phyloP scores from a whole-genome alignment of 139 green algal species.

The Tetraselmis chui region DNA sequence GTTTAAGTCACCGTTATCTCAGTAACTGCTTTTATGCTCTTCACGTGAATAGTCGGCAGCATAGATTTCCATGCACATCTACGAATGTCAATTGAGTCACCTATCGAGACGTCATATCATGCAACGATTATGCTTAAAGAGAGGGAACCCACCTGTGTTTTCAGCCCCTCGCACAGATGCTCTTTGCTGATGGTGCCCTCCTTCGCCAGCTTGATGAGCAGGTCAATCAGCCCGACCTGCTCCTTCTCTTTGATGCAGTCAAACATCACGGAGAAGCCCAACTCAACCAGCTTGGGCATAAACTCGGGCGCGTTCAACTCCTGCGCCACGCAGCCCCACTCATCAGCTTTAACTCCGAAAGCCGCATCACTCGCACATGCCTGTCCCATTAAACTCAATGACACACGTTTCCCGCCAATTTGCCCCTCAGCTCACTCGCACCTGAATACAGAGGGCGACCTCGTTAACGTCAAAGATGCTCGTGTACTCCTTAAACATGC shows the following conservation, averaged over 20 bases:
- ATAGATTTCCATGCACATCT: no score
- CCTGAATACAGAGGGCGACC: constrained; percentile 17
- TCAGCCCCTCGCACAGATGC: neutral
- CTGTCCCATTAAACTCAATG: no score
- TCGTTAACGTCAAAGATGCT: constrained; percentile 28
- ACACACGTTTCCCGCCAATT: no score
- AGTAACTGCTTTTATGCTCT: no score
- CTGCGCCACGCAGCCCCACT: constrained; percentile 10
- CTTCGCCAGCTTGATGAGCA: constrained; percentile 53
- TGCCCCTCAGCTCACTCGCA: no score
- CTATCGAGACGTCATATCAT: no score
- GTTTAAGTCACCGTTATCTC: no score
- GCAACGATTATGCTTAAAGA: no score
- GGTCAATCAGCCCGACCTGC: constrained; percentile 39
- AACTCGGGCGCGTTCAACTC: constrained; percentile 34
- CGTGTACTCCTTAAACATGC: constrained; percentile 43
- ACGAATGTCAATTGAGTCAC: no score
- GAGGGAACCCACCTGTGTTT: neutral
- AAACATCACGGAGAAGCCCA: constrained; percentile 51
- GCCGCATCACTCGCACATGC: no score
- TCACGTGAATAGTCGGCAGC: no score
- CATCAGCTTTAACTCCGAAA: no score
- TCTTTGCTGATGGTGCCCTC: constrained; percentile 27
- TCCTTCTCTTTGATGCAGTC: constrained; percentile 50
- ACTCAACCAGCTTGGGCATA: constrained; percentile 34